Evolutionary conservation across 257 asterid species (phyloP).

Genomic region (Penstemon barbatus): DNA sequence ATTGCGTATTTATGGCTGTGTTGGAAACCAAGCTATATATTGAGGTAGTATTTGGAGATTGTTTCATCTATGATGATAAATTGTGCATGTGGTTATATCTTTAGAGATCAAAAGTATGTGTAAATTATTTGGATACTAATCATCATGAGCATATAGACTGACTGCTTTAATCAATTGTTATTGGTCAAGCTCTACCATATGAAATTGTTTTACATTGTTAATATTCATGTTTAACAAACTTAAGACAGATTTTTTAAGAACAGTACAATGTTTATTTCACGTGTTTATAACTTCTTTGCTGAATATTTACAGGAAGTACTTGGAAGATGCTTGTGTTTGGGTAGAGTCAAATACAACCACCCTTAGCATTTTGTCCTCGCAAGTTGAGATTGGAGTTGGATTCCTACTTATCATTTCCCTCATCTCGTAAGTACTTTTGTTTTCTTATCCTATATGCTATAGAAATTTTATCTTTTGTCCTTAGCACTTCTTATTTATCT

Average conservation of each 20-base stretch:
- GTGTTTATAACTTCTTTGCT: slow-evolving; percentile 25
- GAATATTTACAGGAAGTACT: slow-evolving; percentile 70
- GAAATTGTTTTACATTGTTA: neutral
- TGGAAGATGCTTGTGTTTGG: slow-evolving; percentile 95
- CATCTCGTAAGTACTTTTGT: slow-evolving; percentile 59
- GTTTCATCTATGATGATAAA: neutral
- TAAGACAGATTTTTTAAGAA: neutral
- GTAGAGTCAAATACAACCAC: slow-evolving; percentile 84
- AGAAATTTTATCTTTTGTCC: neutral
- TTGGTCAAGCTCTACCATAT: neutral
- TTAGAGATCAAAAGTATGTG: neutral
- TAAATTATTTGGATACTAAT: neutral
- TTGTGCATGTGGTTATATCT: neutral
- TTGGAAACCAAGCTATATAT: neutral
- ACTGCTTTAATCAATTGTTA: neutral
- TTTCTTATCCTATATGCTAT: slow-evolving; percentile 21
- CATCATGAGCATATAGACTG: neutral
- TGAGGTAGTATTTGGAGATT: neutral
- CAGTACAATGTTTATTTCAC: slow-evolving; percentile 8
- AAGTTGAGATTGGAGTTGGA: slow-evolving; percentile 87
- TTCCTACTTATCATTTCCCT: slow-evolving; percentile 78
- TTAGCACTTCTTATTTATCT: neutral
- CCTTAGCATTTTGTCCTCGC: slow-evolving; percentile 76
- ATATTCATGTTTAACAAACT: slow-evolving; percentile 1
- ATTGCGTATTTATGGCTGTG: neutral